Evolutionary conservation across 805 yeast species (phyloP), one percentile per base, ranked within the genome.

Genomic region (Brettanomyces bruxellensis): DNA sequence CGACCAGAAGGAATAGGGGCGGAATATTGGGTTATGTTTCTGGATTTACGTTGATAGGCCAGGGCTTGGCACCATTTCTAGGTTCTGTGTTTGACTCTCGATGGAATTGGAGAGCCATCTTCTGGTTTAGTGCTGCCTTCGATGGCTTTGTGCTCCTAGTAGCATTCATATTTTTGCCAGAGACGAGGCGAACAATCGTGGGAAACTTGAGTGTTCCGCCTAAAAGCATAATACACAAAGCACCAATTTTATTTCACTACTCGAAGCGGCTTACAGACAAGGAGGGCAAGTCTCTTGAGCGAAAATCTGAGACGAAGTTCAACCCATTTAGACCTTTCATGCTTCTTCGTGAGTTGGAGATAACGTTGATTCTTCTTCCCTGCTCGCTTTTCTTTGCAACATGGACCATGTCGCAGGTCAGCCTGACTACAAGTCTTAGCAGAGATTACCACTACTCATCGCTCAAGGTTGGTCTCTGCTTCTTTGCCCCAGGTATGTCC

Each of bases 51-150:
- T 70, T 84, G 32, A 54, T 84, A 6, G 95, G 95, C 1, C 83
- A 81, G 55, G 88, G 87, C 2, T 70, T 87, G 51, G 91, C 95
- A 9, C 87, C 95, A 0, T 65, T 89, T n/a, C 65, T 87, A 23
- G 81, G 82, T 6, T 71, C 80, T 4, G 65, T 67, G 1, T 55
- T 76, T 58, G 86, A 68, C 47, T 73, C 73, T 7, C 70, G 69
- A 4, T 67, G 76, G 50, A 70, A 78, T 18, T 88, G 96, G 95
- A 70, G 90, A 54, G 78, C 88, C 0, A 75, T 82, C n/a, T 84
- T 85, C 55, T 79, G 87, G 79, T 85, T 88, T 51, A 62, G 85
- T 44, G 79, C 85, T 1, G 79, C 83, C 25, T 78, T 83, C 8
- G 75, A 83, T 30, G 82, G 82, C 4, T 48, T 61, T 2, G 68